Evolutionary conservation across 2,329 filamentous ascomycete genomes (phyloP).

Genomic region (Plectosphaerella plurivora): DNA sequence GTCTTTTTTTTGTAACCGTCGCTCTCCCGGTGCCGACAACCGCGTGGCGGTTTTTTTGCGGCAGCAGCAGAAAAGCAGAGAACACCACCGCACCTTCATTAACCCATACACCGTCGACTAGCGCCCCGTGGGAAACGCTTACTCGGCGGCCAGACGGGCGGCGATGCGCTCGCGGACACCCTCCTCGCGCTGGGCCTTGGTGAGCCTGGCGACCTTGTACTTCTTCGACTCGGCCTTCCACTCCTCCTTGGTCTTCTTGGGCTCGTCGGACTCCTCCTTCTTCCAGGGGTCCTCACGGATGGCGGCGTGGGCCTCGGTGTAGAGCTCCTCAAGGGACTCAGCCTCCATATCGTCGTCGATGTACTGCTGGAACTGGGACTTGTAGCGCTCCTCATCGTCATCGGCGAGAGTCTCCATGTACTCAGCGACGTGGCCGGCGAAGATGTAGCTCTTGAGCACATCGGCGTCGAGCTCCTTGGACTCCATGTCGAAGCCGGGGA

Average conservation of each 20-base stretch:
- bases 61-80: background rate
- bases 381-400: constrained; percentile 99
- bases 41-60: background rate
- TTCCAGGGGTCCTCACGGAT: constrained; percentile 98
- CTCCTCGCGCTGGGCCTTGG: constrained; percentile 76
- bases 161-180: constrained; percentile 89
- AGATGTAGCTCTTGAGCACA: constrained; percentile 98
- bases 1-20: background rate
- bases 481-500: constrained; percentile 98
- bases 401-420: constrained; percentile 99
- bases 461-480: constrained; percentile 96
- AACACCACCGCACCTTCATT: background rate
- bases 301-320: constrained; percentile 88
- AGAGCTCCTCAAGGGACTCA: constrained; percentile 94
- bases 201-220: constrained; percentile 73
- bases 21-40: background rate
- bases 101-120: background rate
- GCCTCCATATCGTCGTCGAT: constrained; percentile 95
- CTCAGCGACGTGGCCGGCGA: constrained; percentile 95
- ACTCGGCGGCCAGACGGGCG: constrained; percentile 60
- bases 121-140: constrained; percentile 15
- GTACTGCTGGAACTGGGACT: constrained; percentile 97
- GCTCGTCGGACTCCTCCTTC: constrained; percentile 69
- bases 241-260: constrained; percentile 97
- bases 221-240: constrained; percentile 96